A percentile compares a stretch with the other conserved stretches of the same genome.
Evolutionary conservation across 345 rosid genomes (phyloP).

Genomic region (Stellera chamaejasme): DNA sequence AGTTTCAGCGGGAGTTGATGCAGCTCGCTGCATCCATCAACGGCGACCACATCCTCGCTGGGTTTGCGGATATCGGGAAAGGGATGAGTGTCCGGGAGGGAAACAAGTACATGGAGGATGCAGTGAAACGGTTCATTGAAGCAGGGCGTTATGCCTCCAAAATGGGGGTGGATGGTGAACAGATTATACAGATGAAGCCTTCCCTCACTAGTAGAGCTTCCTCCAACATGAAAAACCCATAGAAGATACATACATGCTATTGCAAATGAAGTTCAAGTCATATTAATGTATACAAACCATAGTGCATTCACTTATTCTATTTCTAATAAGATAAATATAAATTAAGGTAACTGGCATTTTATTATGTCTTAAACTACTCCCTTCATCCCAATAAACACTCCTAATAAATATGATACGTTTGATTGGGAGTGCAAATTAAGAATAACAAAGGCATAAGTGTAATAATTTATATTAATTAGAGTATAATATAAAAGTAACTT

Average conservation of each 20-base stretch:
- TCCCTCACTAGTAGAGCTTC: constrained; percentile 65
- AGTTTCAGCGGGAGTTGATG: constrained; percentile 75
- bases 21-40: constrained; percentile 78
- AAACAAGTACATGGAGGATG: constrained; percentile 75
- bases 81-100: constrained; percentile 75
- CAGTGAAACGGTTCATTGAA: constrained; percentile 60
- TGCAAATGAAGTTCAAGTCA: not conserved
- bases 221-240: constrained; percentile 18
- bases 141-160: constrained; percentile 50
- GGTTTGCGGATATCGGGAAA: constrained; percentile 42
- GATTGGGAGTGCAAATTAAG: no score
- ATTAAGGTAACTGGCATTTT: no score
- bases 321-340: no score
- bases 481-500: no score
- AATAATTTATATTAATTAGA: no score
- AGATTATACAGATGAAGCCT: constrained; percentile 74
- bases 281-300: no score
- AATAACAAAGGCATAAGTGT: no score
- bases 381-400: no score
- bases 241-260: not conserved
- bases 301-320: no score
- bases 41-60: constrained; percentile 51
- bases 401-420: no score
- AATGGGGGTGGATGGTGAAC: constrained; percentile 76
- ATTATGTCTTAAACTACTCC: no score